A percentile compares a stretch with the other conserved stretches of the same genome.
These are phyloP conservation scores for Jaapia argillacea DNA, from an alignment of 768 basidiomycete genomes.

Conservation along the genomic window DNA sequence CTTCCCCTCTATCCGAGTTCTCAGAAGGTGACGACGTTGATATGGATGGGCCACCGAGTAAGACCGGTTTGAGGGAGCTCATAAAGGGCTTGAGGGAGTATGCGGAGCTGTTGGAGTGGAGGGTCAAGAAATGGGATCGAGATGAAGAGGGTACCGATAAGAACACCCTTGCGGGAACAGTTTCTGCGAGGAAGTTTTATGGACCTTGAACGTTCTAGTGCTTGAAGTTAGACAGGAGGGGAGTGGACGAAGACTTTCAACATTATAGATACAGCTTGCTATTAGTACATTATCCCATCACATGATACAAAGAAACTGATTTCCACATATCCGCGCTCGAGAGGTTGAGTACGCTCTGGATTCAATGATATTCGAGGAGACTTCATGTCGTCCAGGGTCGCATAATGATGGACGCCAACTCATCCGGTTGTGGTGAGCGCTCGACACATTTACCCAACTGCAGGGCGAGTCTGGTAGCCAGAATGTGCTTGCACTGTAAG, in stretches of 20 bases:
- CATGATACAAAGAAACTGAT: background rate
- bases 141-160: conserved; percentile 7
- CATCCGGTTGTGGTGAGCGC: conserved; percentile 33
- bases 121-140: conserved; percentile 26
- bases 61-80: conserved; percentile 30
- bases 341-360: background rate
- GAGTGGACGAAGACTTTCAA: background rate
- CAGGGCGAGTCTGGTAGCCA: conserved; percentile 54
- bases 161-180: conserved; percentile 4
- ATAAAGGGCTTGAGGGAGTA: conserved; percentile 49
- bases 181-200: too few relatives aligned
- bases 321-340: background rate
- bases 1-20: conserved; percentile 13
- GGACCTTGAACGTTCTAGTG: conserved; percentile 2
- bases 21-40: conserved; percentile 2
- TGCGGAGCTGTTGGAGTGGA: conserved; percentile 51
- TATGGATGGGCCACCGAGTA: conserved; percentile 13
- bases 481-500: conserved; percentile 70
- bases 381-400: background rate
- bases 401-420: conserved; percentile 34
- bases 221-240: conserved; percentile 2
- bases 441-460: conserved; percentile 41
- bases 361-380: background rate
- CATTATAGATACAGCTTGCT: background rate
- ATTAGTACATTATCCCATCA: background rate